phyloP scores from a whole-genome alignment of 1,284 basidiomycete species.

The Trichosporon asahii region DNA sequence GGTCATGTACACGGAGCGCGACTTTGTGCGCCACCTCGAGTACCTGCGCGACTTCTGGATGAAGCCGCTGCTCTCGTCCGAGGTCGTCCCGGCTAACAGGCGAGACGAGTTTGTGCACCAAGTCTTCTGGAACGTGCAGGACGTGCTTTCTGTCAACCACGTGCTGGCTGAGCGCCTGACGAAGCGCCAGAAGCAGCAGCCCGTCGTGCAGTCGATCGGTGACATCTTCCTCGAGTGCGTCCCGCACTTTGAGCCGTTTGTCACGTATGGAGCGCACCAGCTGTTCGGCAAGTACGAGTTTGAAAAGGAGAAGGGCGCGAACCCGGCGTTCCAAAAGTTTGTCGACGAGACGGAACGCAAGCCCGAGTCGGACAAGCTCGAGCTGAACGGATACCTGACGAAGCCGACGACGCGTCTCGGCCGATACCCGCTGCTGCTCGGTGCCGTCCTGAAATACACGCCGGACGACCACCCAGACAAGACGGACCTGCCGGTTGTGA shows the following conservation, averaged over 20 bases:
- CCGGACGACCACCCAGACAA: constrained; percentile 89
- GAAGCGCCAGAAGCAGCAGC: constrained; percentile 90
- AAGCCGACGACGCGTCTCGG: constrained; percentile 97
- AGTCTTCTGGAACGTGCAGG: constrained; percentile 97
- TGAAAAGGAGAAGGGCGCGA: constrained; percentile 93
- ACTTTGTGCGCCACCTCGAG: constrained; percentile 97
- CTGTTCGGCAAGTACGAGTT: constrained; percentile 98
- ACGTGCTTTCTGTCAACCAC: constrained; percentile 88
- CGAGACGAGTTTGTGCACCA: constrained; percentile 85
- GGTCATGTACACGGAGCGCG: constrained; percentile 95
- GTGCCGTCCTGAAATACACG: constrained; percentile 90
- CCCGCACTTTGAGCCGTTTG: constrained; percentile 86
- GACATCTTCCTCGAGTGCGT: constrained; percentile 88
- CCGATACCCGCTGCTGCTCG: constrained; percentile 88
- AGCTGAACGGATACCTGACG: constrained; percentile 96
- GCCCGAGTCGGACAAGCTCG: constrained; percentile 92
- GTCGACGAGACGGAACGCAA: constrained; percentile 91
- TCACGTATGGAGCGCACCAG: constrained; percentile 93
- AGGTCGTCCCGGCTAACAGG: constrained; percentile 72
- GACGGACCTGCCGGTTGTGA: constrained; percentile 69
- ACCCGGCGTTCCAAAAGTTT: constrained; percentile 91
- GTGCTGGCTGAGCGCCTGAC: constrained; percentile 87
- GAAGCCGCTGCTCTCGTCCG: constrained; percentile 68
- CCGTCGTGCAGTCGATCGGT: constrained; percentile 86
- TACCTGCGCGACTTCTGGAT: constrained; percentile 96